Conservation (phyloP, 345 rosid species). For the Syzygium aqueum region DNA sequence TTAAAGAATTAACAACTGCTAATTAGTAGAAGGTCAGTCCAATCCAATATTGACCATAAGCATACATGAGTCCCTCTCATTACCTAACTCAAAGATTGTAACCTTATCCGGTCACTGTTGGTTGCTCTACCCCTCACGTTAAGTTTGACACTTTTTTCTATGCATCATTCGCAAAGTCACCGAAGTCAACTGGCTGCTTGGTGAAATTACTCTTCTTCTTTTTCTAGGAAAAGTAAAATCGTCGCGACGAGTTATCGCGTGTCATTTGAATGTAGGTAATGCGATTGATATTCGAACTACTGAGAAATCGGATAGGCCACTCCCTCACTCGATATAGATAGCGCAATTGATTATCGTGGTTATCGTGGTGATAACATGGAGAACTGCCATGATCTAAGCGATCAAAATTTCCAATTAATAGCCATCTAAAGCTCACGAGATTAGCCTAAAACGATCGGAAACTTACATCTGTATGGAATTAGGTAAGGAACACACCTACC, state of each 20-base stretch:
- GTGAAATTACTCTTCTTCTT: not conserved
- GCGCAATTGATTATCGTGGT: accelerated
- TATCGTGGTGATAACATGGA: accelerated
- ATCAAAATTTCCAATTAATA: not conserved
- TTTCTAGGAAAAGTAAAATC: not conserved
- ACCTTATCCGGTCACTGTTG: not conserved
- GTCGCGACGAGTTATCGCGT: accelerated
- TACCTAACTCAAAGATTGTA: not conserved
- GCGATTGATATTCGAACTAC: accelerated
- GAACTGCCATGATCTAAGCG: accelerated
- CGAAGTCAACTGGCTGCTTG: not conserved
- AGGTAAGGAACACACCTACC: not conserved
- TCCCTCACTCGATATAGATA: not conserved
- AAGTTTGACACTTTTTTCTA: not conserved
- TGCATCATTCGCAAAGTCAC: not conserved
- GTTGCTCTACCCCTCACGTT: not conserved
- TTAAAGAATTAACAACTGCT: not conserved
- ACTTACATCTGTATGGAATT: not conserved
- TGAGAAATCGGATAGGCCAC: not conserved
- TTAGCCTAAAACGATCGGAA: not conserved
- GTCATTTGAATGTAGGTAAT: not conserved
- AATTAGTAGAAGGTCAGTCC: not conserved
- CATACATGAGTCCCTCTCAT: not conserved
- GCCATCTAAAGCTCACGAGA: not conserved
- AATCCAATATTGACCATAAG: not conserved